These are phyloP conservation scores for Craspedostauros australis DNA, from an alignment of 108 stramenopile genomes.

Conservation along the genomic window DNA sequence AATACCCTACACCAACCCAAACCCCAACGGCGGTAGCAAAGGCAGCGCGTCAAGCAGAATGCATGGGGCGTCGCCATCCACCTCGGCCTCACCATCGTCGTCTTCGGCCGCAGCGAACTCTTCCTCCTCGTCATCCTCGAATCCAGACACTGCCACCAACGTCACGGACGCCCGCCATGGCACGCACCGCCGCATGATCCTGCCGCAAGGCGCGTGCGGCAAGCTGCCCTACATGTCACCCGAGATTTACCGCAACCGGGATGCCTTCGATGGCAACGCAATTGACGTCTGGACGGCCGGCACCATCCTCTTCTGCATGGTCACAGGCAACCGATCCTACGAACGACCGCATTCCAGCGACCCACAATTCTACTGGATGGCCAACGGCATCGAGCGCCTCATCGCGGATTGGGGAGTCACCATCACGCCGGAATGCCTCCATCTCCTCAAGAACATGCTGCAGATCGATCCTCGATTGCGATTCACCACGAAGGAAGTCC, in stretches of 20 bases:
- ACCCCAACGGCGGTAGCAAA: conserved; percentile 1
- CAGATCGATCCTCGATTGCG: conserved; percentile 53
- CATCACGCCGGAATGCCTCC: conserved; percentile 32
- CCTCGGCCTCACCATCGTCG: too few relatives aligned
- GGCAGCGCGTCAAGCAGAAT: too few relatives aligned
- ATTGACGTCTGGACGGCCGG: conserved; percentile 88
- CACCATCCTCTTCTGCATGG: conserved; percentile 80
- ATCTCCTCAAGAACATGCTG: conserved; percentile 67
- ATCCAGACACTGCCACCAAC: conserved; percentile 1
- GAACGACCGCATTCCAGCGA: conserved; percentile 49
- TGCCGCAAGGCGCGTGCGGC: conserved; percentile 61
- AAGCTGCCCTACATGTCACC: conserved; percentile 79
- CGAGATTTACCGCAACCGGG: conserved; percentile 38
- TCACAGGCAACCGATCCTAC: conserved; percentile 78
- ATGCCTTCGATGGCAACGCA: conserved; percentile 69
- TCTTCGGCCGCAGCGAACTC: too few relatives aligned
- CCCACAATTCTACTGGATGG: conserved; percentile 62
- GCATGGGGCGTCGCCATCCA: too few relatives aligned
- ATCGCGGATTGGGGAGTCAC: conserved; percentile 46
- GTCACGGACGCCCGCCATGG: conserved; percentile 30
- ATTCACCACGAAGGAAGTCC: conserved; percentile 54
- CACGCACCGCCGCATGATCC: conserved; percentile 24
- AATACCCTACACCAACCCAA: conserved; percentile 36
- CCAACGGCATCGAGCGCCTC: conserved; percentile 28
- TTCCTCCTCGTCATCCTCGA: too few relatives aligned